Evolutionary conservation across 2,329 filamentous ascomycete genomes (phyloP), one percentile per base, ranked within the genome.

Genomic region (Colletotrichum tabaci): DNA sequence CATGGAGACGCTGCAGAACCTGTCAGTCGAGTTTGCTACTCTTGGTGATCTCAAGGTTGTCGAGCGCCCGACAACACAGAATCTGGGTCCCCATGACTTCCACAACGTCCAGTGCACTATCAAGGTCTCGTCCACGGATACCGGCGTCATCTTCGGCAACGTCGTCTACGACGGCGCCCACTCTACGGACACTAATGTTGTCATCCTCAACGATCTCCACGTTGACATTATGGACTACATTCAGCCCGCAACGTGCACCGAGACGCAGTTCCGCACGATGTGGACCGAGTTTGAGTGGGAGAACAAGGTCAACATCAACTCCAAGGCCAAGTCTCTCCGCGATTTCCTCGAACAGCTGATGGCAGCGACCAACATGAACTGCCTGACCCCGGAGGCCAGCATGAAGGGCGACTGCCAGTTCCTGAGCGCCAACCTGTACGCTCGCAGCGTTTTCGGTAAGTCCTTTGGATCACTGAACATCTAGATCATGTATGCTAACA

Each of bases 201-300:
- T 99, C 66, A 99, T 99, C 76, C 89, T 99, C 65, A 98, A 98
- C 80, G 96, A 99, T 81, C 91, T 99, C 40, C 96, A 99, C 79
- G 96, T 98, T 68, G 96, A 99, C 80, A 98, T 99, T 75, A 99
- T 99, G 96, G 96, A 99, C 84, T 99, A 99, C 85, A 99, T 99
- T 78, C 96, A 98, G 81, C 96, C 96, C 1, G 96, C 96, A 8
- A 92, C 95, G 18, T 99, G 96, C 87, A 96, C 94, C 5, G 96
- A 99, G 87, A 98, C 96, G 13, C 95, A 98, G 79, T 99, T 99
- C 91, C 91, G 96, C 72, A 97, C 94, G n/a, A 99, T 99, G 96
- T 99, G 96, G 96, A 99, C 96, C 47, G 96, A 99, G 81, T 99
- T 99, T 76, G 96, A 99, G 82, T 99, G 96, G 96, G 96, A 99